phyloP scores from a whole-genome alignment of 371 early-diverging fungal species.

The Mortierella sp. region DNA sequence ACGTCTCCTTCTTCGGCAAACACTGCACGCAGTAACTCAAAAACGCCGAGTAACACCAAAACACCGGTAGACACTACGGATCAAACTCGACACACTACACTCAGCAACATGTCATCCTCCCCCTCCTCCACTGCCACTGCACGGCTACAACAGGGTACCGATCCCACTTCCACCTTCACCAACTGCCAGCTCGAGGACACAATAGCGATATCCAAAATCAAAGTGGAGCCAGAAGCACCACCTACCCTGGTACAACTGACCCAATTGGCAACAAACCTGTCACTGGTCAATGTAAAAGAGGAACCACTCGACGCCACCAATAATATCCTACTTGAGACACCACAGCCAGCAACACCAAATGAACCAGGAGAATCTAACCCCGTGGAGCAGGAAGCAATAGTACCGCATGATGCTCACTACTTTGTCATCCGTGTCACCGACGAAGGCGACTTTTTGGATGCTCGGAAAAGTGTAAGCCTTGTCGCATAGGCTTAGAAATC shows the following conservation, averaged over 20 bases:
- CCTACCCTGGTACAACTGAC: background rate
- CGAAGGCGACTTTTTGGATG: background rate
- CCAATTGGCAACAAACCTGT: background rate
- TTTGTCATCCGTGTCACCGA: background rate
- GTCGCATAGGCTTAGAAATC: background rate
- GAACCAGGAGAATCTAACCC: background rate
- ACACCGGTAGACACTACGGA: background rate
- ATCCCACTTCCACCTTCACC: background rate
- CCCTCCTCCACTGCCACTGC: too few relatives aligned
- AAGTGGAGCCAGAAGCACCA: background rate
- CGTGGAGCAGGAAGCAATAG: background rate
- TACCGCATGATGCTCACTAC: background rate
- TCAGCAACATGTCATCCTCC: background rate
- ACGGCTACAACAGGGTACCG: too few relatives aligned
- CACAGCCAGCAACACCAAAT: background rate
- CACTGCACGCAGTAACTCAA: background rate
- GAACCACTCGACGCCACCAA: background rate
- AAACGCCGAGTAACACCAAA: background rate
- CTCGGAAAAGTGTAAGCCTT: conserved; percentile 4
- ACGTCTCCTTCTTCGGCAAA: background rate
- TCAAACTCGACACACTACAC: background rate
- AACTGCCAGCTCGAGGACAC: background rate
- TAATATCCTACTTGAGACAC: background rate
- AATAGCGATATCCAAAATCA: background rate
- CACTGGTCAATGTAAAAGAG: background rate